These are phyloP conservation scores for Xylaria cubensis DNA, from an alignment of 495 filamentous ascomycete species.

Conservation along the genomic window DNA sequence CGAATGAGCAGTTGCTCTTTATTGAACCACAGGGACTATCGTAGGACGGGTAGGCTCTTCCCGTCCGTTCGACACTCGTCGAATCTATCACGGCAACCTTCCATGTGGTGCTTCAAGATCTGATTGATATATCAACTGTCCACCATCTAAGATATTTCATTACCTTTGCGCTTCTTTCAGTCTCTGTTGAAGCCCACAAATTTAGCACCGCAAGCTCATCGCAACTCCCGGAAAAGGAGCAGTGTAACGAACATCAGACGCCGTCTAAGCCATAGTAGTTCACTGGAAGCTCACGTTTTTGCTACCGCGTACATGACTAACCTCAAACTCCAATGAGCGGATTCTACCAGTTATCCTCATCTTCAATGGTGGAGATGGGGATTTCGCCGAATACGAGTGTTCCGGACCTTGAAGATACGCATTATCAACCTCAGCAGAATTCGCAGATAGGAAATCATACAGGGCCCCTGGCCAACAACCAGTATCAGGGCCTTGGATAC, in stretches of 20 bases:
- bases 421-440: constrained; percentile 44
- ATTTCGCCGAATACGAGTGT: constrained; percentile 43
- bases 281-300: background rate
- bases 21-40: constrained; percentile 10
- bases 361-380: constrained; percentile 53
- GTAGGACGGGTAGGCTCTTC: constrained; percentile 6
- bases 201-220: constrained; percentile 1
- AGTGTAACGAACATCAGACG: constrained; percentile 18
- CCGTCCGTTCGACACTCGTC: background rate
- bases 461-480: constrained; percentile 41
- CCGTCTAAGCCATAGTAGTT: background rate
- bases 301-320: constrained; percentile 1
- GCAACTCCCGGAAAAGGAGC: background rate
- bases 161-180: background rate
- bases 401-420: constrained; percentile 47
- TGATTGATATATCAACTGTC: background rate
- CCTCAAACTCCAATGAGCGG: constrained; percentile 50
- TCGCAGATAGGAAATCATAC: constrained; percentile 39
- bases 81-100: constrained; percentile 8
- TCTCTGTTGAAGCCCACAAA: background rate
- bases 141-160: background rate
- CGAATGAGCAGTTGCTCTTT: constrained; percentile 10
- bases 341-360: constrained; percentile 55
- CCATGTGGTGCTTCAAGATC: background rate
- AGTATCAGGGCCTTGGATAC: constrained; percentile 54